phyloP scores from a whole-genome alignment of 73 alveolate species.

The Tetrahymena elliotti region DNA sequence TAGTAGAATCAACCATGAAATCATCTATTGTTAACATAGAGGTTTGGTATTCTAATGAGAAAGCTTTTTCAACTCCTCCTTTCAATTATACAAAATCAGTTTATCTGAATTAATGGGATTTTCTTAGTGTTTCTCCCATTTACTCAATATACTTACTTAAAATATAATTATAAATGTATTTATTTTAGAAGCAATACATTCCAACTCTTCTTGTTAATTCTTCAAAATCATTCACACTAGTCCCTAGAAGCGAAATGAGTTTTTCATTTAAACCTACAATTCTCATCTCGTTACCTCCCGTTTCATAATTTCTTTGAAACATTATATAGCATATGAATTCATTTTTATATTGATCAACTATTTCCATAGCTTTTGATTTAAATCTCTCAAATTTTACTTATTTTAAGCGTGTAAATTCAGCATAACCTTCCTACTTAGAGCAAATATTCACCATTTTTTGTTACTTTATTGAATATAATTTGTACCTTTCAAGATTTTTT shows the following conservation, averaged over 20 bases:
- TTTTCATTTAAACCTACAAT: neutral
- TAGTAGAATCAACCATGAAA: neutral
- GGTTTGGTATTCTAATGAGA: neutral
- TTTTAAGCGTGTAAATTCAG: neutral
- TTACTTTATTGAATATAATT: neutral
- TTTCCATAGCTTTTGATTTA: neutral
- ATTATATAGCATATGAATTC: neutral
- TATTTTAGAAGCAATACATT: neutral
- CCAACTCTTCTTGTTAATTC: neutral
- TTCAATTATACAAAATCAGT: neutral
- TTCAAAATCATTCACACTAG: neutral
- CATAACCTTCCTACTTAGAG: neutral
- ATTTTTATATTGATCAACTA: neutral
- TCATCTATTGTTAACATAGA: neutral
- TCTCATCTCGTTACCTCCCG: neutral
- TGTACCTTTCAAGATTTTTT: neutral
- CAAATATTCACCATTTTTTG: neutral
- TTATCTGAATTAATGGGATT: neutral
- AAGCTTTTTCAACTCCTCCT: neutral
- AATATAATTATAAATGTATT: neutral
- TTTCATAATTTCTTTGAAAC: neutral
- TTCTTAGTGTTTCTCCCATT: neutral
- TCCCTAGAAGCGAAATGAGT: neutral
- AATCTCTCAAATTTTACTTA: neutral
- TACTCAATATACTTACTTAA: neutral